These are phyloP conservation scores for Sporisorium reilianum DNA, from an alignment of 1,284 basidiomycete genomes.

Conservation along the genomic window DNA sequence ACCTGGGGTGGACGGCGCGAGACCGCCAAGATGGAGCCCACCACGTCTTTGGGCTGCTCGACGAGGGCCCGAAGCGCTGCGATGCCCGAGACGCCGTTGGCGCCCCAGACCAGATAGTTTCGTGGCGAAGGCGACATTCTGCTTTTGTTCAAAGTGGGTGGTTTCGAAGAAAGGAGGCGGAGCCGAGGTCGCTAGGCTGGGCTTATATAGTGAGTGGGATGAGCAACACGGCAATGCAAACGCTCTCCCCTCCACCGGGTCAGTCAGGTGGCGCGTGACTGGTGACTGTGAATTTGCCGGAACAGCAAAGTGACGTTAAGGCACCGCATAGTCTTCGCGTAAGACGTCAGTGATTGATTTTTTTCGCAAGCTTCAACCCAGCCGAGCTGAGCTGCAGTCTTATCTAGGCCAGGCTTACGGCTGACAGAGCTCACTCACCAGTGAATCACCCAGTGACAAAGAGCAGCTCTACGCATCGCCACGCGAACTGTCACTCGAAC, in stretches of 20 bases:
- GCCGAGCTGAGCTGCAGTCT: background rate
- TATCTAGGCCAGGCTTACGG: background rate
- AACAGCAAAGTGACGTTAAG: background rate
- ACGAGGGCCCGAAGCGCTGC: slow-evolving; percentile 44
- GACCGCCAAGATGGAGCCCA: slow-evolving; percentile 33
- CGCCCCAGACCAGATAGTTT: slow-evolving; percentile 45
- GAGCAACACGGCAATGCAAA: slow-evolving; percentile 1
- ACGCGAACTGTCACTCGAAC: background rate
- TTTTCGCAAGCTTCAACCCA: background rate
- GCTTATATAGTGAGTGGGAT: background rate
- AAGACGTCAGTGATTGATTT: background rate
- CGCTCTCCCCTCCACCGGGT: background rate
- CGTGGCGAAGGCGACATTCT: slow-evolving; percentile 22
- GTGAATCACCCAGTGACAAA: background rate
- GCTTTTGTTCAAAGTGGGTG: too few species aligned
- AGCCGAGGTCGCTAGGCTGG: background rate
- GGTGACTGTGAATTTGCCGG: background rate
- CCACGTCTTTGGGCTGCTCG: slow-evolving; percentile 23
- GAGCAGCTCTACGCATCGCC: too few species aligned
- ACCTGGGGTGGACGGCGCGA: slow-evolving; percentile 41
- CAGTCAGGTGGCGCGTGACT: too few species aligned
- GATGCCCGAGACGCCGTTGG: slow-evolving; percentile 45
- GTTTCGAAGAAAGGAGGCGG: background rate
- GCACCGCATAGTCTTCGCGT: too few species aligned
- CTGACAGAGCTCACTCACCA: background rate